Percentiles rank a stretch among this genome's conserved stretches.
Evolutionary conservation across 225 moss, liverwort and hornwort species (phyloP).

Genomic region (Lunularia cruciata): DNA sequence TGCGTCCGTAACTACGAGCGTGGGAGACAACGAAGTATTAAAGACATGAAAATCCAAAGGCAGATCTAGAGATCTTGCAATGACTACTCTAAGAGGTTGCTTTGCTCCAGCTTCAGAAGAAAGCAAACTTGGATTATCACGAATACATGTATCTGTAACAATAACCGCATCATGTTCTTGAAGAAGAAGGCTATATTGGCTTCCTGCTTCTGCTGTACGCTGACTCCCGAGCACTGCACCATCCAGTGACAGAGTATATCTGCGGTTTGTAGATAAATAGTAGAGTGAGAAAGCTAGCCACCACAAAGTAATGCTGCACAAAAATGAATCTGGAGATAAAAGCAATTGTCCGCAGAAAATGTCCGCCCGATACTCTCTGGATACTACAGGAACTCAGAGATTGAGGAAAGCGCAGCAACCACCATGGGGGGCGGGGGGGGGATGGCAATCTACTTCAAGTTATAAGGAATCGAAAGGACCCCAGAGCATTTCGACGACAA

Average conservation of each 20-base stretch:
- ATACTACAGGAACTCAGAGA: too few relatives aligned
- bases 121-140: conserved; percentile 62
- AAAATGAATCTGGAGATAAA: too few relatives aligned
- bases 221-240: conserved; percentile 60
- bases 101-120: conserved; percentile 74
- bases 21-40: conserved; percentile 62
- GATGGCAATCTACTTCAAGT: too few relatives aligned
- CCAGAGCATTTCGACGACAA: too few relatives aligned
- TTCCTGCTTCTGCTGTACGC: conserved; percentile 50
- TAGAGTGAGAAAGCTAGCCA: not conserved
- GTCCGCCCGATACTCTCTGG: too few relatives aligned
- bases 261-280: conserved; percentile 21
- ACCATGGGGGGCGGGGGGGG: too few relatives aligned
- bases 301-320: too few relatives aligned
- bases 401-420: too few relatives aligned
- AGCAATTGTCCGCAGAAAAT: too few relatives aligned
- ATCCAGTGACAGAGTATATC: conserved; percentile 89
- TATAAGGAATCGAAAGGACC: too few relatives aligned
- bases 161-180: conserved; percentile 87
- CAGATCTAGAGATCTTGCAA: conserved; percentile 72
- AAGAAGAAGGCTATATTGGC: conserved; percentile 63
- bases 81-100: conserved; percentile 84
- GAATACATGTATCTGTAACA: conserved; percentile 63
- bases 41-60: conserved; percentile 69
- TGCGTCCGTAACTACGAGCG: conserved; percentile 62